These are phyloP conservation scores for Xylaria telfairii DNA, from an alignment of 495 filamentous ascomycete species.

Conservation along the genomic window DNA sequence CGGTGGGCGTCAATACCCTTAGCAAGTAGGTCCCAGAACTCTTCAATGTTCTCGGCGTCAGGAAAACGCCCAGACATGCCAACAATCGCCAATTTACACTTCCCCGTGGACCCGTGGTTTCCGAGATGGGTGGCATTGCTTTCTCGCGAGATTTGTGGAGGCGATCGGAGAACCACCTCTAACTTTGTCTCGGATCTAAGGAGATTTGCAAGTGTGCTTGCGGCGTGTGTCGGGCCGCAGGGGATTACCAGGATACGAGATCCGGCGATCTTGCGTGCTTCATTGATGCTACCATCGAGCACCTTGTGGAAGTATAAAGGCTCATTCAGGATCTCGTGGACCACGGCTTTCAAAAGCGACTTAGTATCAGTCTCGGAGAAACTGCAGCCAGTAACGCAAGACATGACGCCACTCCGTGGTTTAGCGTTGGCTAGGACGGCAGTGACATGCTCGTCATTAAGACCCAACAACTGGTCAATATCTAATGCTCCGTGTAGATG, in stretches of 20 bases:
- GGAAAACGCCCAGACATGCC: slow-evolving; percentile 81
- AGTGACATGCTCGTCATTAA: slow-evolving; percentile 44
- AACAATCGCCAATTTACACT: slow-evolving; percentile 69
- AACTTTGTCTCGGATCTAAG: slow-evolving; percentile 48
- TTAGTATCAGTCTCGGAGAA: slow-evolving; percentile 54
- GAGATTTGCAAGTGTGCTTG: slow-evolving; percentile 48
- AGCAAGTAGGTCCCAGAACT: slow-evolving; percentile 74
- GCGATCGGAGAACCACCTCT: slow-evolving; percentile 47
- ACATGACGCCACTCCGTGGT: slow-evolving; percentile 64
- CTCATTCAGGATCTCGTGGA: slow-evolving; percentile 65
- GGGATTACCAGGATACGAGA: slow-evolving; percentile 59
- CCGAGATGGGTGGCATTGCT: slow-evolving; percentile 42
- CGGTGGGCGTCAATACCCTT: slow-evolving; percentile 67
- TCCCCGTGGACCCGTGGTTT: slow-evolving; percentile 50
- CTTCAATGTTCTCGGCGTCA: slow-evolving; percentile 66
- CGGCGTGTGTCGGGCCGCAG: slow-evolving; percentile 57
- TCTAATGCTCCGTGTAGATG: slow-evolving; percentile 71
- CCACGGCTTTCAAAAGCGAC: slow-evolving; percentile 56
- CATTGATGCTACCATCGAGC: slow-evolving; percentile 58
- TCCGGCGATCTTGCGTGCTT: slow-evolving; percentile 45
- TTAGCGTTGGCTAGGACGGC: slow-evolving; percentile 52
- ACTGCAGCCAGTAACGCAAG: slow-evolving; percentile 58
- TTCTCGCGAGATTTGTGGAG: slow-evolving; percentile 43
- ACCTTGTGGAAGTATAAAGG: slow-evolving; percentile 64
- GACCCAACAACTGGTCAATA: slow-evolving; percentile 63